Conservation (phyloP, 2,329 filamentous ascomycete genomes). For the Penicillium verrucosum region DNA sequence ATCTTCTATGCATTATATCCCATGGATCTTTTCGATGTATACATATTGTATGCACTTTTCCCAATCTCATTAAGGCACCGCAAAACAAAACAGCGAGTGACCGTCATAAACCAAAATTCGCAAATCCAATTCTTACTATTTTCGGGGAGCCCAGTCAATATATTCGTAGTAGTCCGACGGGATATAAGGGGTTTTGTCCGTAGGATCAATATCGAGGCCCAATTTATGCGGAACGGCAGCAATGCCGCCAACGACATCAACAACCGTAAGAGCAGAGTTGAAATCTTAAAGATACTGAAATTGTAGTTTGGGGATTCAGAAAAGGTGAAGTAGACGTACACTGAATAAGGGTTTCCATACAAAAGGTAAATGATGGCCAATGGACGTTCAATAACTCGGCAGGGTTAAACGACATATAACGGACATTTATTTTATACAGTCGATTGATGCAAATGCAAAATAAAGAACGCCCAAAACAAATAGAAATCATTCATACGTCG, state of each 20-base stretch:
- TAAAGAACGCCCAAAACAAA: neutral
- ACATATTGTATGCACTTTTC: neutral
- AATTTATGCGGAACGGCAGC: too few species aligned
- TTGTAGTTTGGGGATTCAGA: neutral
- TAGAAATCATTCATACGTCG: neutral
- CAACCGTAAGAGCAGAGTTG: too few species aligned
- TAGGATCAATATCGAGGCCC: too few species aligned
- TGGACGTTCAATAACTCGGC: neutral
- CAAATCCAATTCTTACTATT: too few species aligned
- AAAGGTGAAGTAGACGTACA: neutral
- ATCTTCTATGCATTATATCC: slow-evolving; percentile 2
- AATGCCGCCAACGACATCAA: too few species aligned
- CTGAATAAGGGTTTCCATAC: too few species aligned
- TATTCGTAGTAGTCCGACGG: too few species aligned
- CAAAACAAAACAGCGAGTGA: neutral
- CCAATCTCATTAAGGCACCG: neutral
- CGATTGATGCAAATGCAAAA: neutral
- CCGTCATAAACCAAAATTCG: neutral
- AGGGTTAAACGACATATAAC: neutral
- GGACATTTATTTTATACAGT: neutral
- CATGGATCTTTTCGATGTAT: neutral
- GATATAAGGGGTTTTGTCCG: too few species aligned
- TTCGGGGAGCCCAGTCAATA: too few species aligned
- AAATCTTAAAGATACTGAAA: too few species aligned
- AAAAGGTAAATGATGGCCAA: neutral